These are phyloP conservation scores for Russula sp. DNA, from an alignment of 768 basidiomycete species.

Conservation along the genomic window DNA sequence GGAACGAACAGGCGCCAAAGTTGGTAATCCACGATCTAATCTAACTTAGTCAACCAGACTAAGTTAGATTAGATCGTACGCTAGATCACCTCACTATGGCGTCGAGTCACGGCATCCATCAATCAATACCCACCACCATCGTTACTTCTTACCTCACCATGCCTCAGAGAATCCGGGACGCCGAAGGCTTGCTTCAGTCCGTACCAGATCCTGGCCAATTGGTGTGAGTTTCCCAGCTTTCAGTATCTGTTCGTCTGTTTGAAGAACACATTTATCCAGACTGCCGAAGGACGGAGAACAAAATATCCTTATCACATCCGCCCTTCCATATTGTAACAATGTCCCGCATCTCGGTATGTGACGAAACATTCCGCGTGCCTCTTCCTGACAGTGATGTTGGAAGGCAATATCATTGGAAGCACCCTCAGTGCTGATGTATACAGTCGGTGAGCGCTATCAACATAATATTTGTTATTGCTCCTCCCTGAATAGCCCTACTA, in stretches of 20 bases:
- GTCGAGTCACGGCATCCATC: too few relatives aligned
- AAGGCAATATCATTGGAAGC: constrained; percentile 91
- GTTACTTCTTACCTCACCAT: constrained; percentile 24
- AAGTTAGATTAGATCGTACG: too few relatives aligned
- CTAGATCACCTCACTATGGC: too few relatives aligned
- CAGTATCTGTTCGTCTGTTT: constrained; percentile 8
- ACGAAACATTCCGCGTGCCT: constrained; percentile 18
- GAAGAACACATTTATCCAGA: constrained; percentile 37
- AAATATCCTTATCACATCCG: constrained; percentile 92
- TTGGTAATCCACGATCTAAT: constrained; percentile 13
- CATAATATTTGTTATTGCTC: constrained; percentile 3
- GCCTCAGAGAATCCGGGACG: constrained; percentile 43
- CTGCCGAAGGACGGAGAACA: constrained; percentile 81
- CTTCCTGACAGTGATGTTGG: constrained; percentile 1
- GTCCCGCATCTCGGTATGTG: constrained; percentile 87
- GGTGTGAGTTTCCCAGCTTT: constrained; percentile 38
- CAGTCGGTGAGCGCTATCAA: constrained; percentile 63
- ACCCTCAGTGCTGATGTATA: constrained; percentile 96
- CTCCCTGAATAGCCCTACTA: constrained; percentile 32
- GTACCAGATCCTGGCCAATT: constrained; percentile 45
- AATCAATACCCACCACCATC: background rate
- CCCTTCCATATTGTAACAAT: constrained; percentile 95
- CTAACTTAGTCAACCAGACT: too few relatives aligned
- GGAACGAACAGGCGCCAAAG: background rate
- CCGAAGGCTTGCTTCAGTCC: constrained; percentile 44